Conservation (phyloP, 1,284 basidiomycete species). For the Pseudozyma flocculosa region DNA sequence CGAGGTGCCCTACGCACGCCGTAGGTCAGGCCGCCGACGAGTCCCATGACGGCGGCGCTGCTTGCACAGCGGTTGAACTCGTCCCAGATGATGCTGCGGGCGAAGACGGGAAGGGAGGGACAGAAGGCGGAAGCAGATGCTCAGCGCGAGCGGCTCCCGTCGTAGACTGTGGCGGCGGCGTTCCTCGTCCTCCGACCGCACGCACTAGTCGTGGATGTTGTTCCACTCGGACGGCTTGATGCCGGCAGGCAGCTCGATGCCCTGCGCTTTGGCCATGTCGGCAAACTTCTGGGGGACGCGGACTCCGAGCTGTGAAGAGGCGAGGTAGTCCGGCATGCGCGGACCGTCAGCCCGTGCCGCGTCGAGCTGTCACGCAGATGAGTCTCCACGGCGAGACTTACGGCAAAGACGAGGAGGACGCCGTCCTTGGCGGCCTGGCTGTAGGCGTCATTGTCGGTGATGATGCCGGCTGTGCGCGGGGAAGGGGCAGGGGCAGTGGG, state of each 20-base stretch:
- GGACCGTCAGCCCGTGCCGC: too few relatives aligned
- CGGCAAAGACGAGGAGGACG: constrained; percentile 43
- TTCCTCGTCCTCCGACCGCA: too few relatives aligned
- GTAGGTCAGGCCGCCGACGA: constrained; percentile 29
- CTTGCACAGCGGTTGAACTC: constrained; percentile 37
- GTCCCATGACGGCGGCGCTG: constrained; percentile 26
- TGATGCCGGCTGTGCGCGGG: constrained; percentile 9
- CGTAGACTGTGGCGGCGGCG: too few relatives aligned
- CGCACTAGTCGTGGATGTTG: constrained; percentile 42
- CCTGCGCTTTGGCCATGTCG: constrained; percentile 25
- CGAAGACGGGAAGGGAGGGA: background rate
- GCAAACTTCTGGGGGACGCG: constrained; percentile 31
- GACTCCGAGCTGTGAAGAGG: constrained; percentile 7
- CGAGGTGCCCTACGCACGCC: constrained; percentile 2
- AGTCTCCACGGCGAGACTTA: too few relatives aligned
- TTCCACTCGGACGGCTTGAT: constrained; percentile 44
- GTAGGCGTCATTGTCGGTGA: constrained; percentile 30
- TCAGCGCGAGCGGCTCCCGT: too few relatives aligned
- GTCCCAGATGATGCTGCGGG: constrained; percentile 34
- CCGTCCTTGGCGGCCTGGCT: constrained; percentile 42
- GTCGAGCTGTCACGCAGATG: too few relatives aligned
- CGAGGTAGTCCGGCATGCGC: too few relatives aligned
- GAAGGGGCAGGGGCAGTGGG: background rate
- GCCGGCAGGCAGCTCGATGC: constrained; percentile 30
- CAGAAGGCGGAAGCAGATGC: background rate